These are phyloP conservation scores for Heterobasidion occidentale DNA, from an alignment of 1,284 basidiomycete genomes.

Conservation along the genomic window DNA sequence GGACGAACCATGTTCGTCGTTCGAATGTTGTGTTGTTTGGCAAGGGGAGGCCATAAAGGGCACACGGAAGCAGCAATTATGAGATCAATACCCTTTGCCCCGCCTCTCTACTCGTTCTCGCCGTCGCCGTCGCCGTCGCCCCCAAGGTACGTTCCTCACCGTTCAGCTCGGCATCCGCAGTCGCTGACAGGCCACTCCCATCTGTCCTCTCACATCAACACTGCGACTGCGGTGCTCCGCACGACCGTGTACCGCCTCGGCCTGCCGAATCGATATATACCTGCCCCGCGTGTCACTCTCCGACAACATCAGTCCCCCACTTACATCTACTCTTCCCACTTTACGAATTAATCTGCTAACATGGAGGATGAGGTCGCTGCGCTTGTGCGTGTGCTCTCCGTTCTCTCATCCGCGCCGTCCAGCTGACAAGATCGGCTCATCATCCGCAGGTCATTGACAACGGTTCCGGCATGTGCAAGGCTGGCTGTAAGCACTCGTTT, in stretches of 20 bases:
- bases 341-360: constrained; percentile 3
- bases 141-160: neutral
- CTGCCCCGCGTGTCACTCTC: neutral
- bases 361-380: constrained; percentile 45
- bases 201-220: neutral
- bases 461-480: constrained; percentile 90
- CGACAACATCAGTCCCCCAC: neutral
- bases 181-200: neutral
- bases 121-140: neutral
- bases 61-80: neutral
- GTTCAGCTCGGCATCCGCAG: neutral
- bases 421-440: neutral
- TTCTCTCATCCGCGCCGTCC: neutral
- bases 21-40: no score
- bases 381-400: constrained; percentile 25
- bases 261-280: neutral
- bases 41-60: neutral
- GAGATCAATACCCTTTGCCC: neutral
- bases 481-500: constrained; percentile 62
- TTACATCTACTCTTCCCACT: neutral
- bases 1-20: no score
- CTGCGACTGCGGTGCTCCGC: neutral
- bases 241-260: neutral
- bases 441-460: constrained; percentile 66
- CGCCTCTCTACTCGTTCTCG: neutral